A percentile compares a stretch with the other conserved stretches of the same genome.
phyloP scores from a whole-genome alignment of 75 land plant species.

The Picea glauca region DNA sequence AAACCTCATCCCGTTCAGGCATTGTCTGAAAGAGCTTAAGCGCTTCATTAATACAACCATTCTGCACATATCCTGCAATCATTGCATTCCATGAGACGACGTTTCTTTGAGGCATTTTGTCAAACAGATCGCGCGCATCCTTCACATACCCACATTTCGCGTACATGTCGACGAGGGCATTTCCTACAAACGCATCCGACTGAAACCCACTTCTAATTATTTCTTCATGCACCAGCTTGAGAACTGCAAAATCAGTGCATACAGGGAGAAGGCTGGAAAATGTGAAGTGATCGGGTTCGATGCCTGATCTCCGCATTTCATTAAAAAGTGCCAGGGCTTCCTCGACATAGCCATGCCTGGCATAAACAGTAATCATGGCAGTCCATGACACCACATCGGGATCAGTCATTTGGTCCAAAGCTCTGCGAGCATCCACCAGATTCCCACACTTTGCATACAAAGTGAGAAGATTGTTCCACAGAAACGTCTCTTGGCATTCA shows the following conservation, averaged over 20 bases:
- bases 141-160: conserved; percentile 25
- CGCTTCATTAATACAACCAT: too few relatives aligned
- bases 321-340: conserved; percentile 43
- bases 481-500: conserved; percentile 25
- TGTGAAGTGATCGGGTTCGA: conserved; percentile 11
- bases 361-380: conserved; percentile 48
- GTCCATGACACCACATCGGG: conserved; percentile 53
- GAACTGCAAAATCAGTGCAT: conserved; percentile 6
- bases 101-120: too few relatives aligned
- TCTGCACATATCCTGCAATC: too few relatives aligned
- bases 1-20: too few relatives aligned
- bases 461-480: conserved; percentile 42
- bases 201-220: conserved; percentile 25
- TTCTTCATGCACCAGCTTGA: conserved; percentile 24
- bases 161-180: conserved; percentile 41
- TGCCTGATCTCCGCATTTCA: conserved; percentile 29
- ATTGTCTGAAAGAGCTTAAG: too few relatives aligned
- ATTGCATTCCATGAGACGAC: too few relatives aligned
- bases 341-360: conserved; percentile 16
- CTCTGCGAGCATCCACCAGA: conserved; percentile 20
- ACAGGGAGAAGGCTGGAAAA: conserved; percentile 7
- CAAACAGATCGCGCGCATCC: conserved; percentile 34
- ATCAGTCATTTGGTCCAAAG: conserved; percentile 22
- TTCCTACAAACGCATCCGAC: conserved; percentile 15
- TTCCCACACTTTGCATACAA: conserved; percentile 46